These are phyloP conservation scores for Kingdonia uniflora DNA, from an alignment of 164 flowering plant genomes.

Conservation along the genomic window DNA sequence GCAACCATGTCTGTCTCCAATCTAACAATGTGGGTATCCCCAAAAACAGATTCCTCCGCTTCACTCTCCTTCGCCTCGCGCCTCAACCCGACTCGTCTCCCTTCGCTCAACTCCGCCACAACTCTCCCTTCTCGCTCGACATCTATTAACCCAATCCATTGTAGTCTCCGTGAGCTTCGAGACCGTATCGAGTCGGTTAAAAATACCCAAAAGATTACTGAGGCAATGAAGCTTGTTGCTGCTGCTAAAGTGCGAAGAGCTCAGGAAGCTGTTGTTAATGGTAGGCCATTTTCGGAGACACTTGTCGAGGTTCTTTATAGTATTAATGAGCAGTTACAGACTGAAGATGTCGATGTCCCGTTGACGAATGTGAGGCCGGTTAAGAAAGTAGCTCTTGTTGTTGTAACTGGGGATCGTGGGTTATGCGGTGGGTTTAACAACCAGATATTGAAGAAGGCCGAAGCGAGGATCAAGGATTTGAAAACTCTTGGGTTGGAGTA, in stretches of 20 bases:
- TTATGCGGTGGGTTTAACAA: constrained; percentile 82
- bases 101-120: constrained; percentile 2
- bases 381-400: constrained; percentile 66
- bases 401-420: constrained; percentile 80
- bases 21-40: constrained; percentile 27
- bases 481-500: constrained; percentile 42
- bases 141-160: constrained; percentile 19
- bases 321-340: constrained; percentile 51
- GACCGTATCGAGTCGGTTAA: constrained; percentile 58
- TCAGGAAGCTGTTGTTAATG: constrained; percentile 80
- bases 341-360: constrained; percentile 61
- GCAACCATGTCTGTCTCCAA: constrained; percentile 34
- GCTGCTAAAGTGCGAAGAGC: constrained; percentile 86
- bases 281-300: constrained; percentile 70
- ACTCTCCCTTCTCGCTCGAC: constrained; percentile 8
- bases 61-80: constrained; percentile 25
- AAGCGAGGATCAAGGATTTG: constrained; percentile 49
- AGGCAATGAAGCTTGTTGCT: constrained; percentile 90
- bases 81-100: constrained; percentile 19
- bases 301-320: constrained; percentile 51
- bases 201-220: constrained; percentile 78
- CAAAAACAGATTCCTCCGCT: constrained; percentile 22
- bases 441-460: constrained; percentile 49
- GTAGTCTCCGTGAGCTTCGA: constrained; percentile 54
- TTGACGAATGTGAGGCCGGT: constrained; percentile 60